Evolutionary conservation across 106 monocot genomes (phyloP).

Genomic region (Dendrobium catenatum): DNA sequence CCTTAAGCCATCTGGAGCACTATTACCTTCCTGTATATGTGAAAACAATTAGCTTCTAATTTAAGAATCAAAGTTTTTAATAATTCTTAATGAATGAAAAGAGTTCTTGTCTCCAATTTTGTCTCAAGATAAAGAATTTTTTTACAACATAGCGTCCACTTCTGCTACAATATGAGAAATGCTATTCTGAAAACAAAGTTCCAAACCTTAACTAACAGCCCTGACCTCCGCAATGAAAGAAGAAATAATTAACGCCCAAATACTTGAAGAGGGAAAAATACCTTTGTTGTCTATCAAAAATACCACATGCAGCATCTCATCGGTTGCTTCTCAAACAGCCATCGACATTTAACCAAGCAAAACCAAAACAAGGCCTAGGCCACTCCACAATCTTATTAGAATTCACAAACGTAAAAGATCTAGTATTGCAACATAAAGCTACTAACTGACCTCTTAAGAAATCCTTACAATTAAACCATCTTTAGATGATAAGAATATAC

Average conservation of each 20-base stretch:
- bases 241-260: neutral
- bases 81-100: neutral
- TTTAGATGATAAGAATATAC: neutral
- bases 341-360: too few relatives aligned
- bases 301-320: neutral
- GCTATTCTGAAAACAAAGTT: neutral
- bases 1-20: neutral
- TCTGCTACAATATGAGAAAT: too few relatives aligned
- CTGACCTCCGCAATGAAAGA: too few relatives aligned
- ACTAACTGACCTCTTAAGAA: neutral
- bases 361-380: too few relatives aligned
- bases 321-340: neutral
- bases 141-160: too few relatives aligned
- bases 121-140: too few relatives aligned
- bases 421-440: too few relatives aligned
- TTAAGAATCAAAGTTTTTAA: neutral
- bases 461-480: neutral
- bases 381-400: too few relatives aligned
- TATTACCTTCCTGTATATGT: neutral
- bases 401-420: too few relatives aligned
- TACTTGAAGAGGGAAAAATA: neutral
- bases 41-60: neutral
- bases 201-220: neutral
- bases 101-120: neutral
- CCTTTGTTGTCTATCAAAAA: neutral